phyloP scores from a whole-genome alignment of 2,329 filamentous ascomycete genomes.

The Colletotrichum kahawae region DNA sequence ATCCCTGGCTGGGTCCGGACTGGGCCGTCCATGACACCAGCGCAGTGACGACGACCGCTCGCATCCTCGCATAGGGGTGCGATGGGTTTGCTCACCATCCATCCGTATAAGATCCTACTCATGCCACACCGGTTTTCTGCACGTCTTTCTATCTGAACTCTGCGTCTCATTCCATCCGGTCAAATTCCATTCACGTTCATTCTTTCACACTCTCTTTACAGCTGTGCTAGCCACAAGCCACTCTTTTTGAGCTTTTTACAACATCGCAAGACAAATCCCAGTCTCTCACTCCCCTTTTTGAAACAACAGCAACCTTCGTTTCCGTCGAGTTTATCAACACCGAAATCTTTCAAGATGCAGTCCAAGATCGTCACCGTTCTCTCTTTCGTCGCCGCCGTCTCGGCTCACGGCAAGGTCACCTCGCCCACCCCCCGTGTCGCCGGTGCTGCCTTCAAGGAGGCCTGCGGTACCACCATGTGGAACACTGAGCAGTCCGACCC shows the following conservation, averaged over 20 bases:
- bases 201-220: slow-evolving; percentile 18
- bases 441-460: slow-evolving; percentile 27
- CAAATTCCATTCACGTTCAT: slow-evolving; percentile 21
- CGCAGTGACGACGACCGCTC: not conserved
- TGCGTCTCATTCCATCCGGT: slow-evolving; percentile 13
- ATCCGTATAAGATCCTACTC: slow-evolving; percentile 16
- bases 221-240: slow-evolving; percentile 25
- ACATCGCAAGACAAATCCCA: slow-evolving; percentile 12
- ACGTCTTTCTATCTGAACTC: slow-evolving; percentile 6
- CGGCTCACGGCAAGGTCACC: slow-evolving; percentile 27
- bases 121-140: not conserved
- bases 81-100: not conserved
- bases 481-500: slow-evolving; percentile 31
- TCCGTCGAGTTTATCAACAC: not conserved
- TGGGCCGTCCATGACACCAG: slow-evolving; percentile 11
- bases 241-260: slow-evolving; percentile 18
- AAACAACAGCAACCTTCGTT: not conserved
- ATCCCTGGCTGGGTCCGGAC: not conserved
- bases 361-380: slow-evolving; percentile 23
- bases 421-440: slow-evolving; percentile 20
- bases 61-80: not conserved
- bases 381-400: slow-evolving; percentile 22
- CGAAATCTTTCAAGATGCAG: slow-evolving; percentile 16
- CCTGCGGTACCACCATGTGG: slow-evolving; percentile 26
- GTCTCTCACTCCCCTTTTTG: not conserved